Conservation (phyloP, 2,329 filamentous ascomycete genomes). For the Fusarium torreyae region DNA sequence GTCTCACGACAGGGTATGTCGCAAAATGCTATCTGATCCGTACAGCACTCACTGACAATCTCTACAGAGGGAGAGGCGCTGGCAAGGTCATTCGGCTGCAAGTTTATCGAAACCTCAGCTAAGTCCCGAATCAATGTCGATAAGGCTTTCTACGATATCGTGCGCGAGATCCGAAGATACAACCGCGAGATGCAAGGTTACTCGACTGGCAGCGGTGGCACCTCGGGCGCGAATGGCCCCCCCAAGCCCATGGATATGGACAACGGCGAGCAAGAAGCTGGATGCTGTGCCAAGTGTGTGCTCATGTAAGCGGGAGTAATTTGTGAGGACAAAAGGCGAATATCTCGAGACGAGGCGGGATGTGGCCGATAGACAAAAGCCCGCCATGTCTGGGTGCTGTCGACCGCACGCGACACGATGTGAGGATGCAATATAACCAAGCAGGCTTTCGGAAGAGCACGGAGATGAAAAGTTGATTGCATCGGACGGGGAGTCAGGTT, state of each 20-base stretch:
- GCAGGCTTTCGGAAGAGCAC: conserved; percentile 39
- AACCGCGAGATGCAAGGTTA: conserved; percentile 98
- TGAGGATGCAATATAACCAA: conserved; percentile 41
- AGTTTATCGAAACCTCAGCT: conserved; percentile 98
- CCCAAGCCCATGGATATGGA: conserved; percentile 85
- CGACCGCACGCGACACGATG: conserved; percentile 30
- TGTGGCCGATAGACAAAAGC: conserved; percentile 27
- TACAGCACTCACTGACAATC: conserved; percentile 35
- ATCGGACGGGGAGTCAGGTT: conserved; percentile 59
- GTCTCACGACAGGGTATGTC: conserved; percentile 91
- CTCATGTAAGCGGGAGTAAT: conserved; percentile 77
- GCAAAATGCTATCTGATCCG: neutral
- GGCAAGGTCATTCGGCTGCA: conserved; percentile 91
- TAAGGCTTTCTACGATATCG: conserved; percentile 98
- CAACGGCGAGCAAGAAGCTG: conserved; percentile 75
- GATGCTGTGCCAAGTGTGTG: conserved; percentile 89
- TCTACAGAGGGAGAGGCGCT: conserved; percentile 87
- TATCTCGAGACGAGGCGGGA: conserved; percentile 25
- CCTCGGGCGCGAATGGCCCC: conserved; percentile 73
- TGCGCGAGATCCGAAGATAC: conserved; percentile 96
- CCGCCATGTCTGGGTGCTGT: conserved; percentile 28
- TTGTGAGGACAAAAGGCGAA: conserved; percentile 31
- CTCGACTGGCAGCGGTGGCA: conserved; percentile 77
- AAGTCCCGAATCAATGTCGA: conserved; percentile 99
- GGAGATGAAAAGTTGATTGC: conserved; percentile 52